phyloP scores from a whole-genome alignment of 768 basidiomycete genomes.

The Termitomyces sp. region DNA sequence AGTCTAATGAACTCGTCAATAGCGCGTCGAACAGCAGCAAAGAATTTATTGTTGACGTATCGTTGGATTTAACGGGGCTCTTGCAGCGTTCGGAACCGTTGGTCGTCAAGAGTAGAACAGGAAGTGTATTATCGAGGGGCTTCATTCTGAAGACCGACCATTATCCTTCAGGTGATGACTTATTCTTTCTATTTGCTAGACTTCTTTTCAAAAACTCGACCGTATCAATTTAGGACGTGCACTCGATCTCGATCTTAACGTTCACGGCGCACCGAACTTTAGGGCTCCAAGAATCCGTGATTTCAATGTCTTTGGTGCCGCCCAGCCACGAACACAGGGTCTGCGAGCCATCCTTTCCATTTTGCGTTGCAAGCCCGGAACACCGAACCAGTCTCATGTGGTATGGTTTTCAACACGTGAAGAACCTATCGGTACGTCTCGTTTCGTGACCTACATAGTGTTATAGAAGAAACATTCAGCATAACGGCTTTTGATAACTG shows the following conservation, averaged over 20 bases:
- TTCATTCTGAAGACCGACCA: constrained; percentile 95
- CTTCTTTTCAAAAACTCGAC: neutral
- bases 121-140: constrained; percentile 81
- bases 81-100: constrained; percentile 66
- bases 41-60: constrained; percentile 18
- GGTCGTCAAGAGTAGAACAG: constrained; percentile 78
- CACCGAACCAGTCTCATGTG: constrained; percentile 62
- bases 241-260: constrained; percentile 83
- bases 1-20: constrained; percentile 7
- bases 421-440: constrained; percentile 79
- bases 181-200: neutral
- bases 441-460: neutral
- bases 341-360: constrained; percentile 86
- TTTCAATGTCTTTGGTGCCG: constrained; percentile 92
- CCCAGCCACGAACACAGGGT: constrained; percentile 92
- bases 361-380: constrained; percentile 69
- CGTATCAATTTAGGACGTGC: constrained; percentile 62
- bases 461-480: neutral
- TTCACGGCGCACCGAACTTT: constrained; percentile 96
- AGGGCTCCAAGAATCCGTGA: constrained; percentile 73
- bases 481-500: neutral
- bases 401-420: constrained; percentile 98
- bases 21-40: constrained; percentile 6
- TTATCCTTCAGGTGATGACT: constrained; percentile 63
- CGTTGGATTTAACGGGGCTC: constrained; percentile 59